Evolutionary conservation across 2,329 filamentous ascomycete species (phyloP), one percentile per base, ranked within the genome.

Genomic region (Corinectria fuckeliana): DNA sequence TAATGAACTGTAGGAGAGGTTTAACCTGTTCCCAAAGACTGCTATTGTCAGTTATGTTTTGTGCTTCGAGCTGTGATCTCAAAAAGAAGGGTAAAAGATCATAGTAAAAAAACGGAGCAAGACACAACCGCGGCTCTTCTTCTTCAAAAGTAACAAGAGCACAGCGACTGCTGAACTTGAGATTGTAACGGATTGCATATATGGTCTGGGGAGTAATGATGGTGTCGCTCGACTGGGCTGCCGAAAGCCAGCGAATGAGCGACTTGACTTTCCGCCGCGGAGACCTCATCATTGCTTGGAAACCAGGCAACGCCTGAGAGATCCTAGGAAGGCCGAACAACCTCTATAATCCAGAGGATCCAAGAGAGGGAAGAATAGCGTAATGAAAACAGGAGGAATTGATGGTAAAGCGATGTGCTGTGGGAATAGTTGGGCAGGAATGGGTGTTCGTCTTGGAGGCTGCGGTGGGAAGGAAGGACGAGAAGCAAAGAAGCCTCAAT

Each of bases 1-100:
- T 67, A 69, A 75, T 68, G 64, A 78, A 71, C 55, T 70, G 68
- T 58, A 79, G 71, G 65, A 76, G 66, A 49, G 76, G 73, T 34
- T 58, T 67, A 57, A 72, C 61, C 71, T 74, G 69, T 51, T 50
- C 56, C 68, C 60, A 71, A 63, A 74, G 60, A 63, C 58, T 69
- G 47, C 41, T 62, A 30, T 63, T 49, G 67, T 76, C 61, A 76
- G 75, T 61, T 51, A 74, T 68, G 48, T 66, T 70, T 56, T 71
- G 68, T n/a, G 63, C 62, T 39, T 71, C 66, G 13, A 67, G 45
- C 26, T 71, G 66, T 13, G 69, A 71, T 34, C 54, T 60, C 30
- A 74, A 61, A 57, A 70, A 72, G 6, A 56, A 56, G 60, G 71
- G 68, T 32, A 73, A 32, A 34, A 60, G 47, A 58, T 56, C 38